These are phyloP conservation scores for Penicillium sp. DNA, from an alignment of 2,329 filamentous ascomycete species.

Conservation along the genomic window DNA sequence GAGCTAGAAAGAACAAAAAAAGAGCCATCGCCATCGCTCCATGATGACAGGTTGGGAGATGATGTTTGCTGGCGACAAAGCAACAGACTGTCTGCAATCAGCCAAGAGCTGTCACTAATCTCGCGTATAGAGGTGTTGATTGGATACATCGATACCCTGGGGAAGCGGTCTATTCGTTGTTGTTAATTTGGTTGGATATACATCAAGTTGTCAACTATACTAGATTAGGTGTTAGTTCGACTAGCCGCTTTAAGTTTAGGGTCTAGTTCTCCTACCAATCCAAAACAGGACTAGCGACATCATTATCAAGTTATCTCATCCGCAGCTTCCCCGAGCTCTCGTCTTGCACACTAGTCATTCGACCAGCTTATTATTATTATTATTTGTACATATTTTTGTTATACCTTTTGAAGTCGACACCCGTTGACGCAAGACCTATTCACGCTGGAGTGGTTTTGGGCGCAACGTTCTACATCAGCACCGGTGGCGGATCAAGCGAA, in stretches of 20 bases:
- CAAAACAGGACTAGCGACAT: no score
- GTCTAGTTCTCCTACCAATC: no score
- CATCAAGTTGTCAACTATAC: no score
- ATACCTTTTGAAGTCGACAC: not conserved
- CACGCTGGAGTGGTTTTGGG: slow-evolving; percentile 43
- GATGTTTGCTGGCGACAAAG: not conserved
- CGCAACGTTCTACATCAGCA: slow-evolving; percentile 18
- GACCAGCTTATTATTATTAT: not conserved
- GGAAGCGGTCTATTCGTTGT: no score
- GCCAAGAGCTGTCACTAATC: not conserved
- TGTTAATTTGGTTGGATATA: no score
- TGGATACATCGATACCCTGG: not conserved
- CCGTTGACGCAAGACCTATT: not conserved
- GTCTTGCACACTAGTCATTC: not conserved
- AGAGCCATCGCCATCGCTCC: not conserved
- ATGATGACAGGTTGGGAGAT: not conserved
- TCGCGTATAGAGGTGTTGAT: slow-evolving; percentile 3
- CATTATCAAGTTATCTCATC: not conserved
- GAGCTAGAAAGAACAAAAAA: slow-evolving; percentile 2
- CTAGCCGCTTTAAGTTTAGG: no score
- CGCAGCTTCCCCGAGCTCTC: not conserved
- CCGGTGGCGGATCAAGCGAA: slow-evolving; percentile 22
- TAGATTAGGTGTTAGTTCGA: no score
- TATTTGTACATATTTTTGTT: not conserved
- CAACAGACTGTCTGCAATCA: not conserved